Conservation (phyloP, 257 asterid species). For the Paraleonurus japonicus region DNA sequence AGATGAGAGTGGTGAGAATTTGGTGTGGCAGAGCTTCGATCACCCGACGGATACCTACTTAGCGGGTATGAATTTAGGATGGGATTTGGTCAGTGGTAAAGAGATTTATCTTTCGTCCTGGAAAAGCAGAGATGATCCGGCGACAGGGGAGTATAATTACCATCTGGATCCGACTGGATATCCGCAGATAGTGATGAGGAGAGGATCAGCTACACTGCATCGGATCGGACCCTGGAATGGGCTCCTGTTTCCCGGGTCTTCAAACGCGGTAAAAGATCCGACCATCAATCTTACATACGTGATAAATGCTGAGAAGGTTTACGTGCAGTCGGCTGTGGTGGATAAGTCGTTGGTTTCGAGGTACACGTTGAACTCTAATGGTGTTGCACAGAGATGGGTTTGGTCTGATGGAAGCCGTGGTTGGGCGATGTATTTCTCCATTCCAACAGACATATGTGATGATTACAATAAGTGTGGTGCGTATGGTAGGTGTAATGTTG, state of each 20-base stretch:
- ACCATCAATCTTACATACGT: constrained; percentile 9
- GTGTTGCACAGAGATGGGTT: constrained; percentile 22
- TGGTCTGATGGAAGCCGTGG: constrained; percentile 23
- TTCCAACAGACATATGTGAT: constrained; percentile 39
- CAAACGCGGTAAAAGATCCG: constrained; percentile 23
- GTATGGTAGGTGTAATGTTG: constrained; percentile 32
- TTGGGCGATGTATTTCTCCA: constrained; percentile 33
- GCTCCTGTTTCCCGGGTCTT: not conserved
- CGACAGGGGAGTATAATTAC: constrained; percentile 13
- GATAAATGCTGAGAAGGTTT: constrained; percentile 15
- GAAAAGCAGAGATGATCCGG: constrained; percentile 27
- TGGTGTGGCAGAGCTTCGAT: constrained; percentile 32
- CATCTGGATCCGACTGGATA: constrained; percentile 27
- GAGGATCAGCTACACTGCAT: not conserved
- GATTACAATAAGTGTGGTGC: constrained; percentile 25
- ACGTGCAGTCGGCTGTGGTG: not conserved
- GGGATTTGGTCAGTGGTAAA: constrained; percentile 9
- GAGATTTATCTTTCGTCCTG: constrained; percentile 28
- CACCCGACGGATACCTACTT: constrained; percentile 25
- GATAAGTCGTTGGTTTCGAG: not conserved
- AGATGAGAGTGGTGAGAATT: constrained; percentile 11
- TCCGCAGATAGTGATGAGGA: constrained; percentile 22
- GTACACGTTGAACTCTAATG: constrained; percentile 11
- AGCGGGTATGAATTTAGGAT: constrained; percentile 29
- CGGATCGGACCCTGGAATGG: constrained; percentile 38